phyloP scores from a whole-genome alignment of 2,329 filamentous ascomycete genomes.

The Trichophyton equinum region DNA sequence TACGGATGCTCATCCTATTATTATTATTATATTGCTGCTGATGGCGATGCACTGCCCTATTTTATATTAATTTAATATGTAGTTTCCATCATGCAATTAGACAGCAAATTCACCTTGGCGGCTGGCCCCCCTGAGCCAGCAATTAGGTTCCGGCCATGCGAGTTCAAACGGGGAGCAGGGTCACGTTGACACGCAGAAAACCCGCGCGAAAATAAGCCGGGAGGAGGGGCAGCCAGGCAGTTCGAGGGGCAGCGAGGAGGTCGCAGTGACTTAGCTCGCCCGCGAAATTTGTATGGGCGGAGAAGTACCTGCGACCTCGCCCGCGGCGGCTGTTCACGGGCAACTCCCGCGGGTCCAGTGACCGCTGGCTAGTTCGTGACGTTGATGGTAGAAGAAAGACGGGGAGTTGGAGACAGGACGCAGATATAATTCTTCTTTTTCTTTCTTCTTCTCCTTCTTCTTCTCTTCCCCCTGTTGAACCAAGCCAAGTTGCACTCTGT shows the following conservation, averaged over 20 bases:
- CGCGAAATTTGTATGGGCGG: too few species aligned
- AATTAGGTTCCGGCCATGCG: not conserved
- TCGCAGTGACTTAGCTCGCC: not conserved
- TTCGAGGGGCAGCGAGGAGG: not conserved
- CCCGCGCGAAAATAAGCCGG: conserved; percentile 2
- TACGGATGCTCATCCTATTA: too few species aligned
- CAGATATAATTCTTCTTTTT: not conserved
- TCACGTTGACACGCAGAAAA: not conserved
- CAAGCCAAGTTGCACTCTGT: not conserved
- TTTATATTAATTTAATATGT: not conserved
- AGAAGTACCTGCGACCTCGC: not conserved
- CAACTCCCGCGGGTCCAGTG: not conserved
- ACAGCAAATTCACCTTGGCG: not conserved
- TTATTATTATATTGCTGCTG: too few species aligned
- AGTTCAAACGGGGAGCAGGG: not conserved
- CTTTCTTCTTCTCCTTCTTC: not conserved
- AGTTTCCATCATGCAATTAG: not conserved
- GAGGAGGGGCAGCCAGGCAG: not conserved
- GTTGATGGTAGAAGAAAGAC: not conserved
- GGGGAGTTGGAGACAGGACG: too few species aligned
- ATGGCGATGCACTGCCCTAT: not conserved
- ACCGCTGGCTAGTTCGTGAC: not conserved
- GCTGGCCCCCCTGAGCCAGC: not conserved
- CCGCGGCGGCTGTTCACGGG: not conserved
- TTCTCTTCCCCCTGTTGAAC: not conserved